Conservation (phyloP, 495 filamentous ascomycete genomes). For the Talaromyces thailandensis region DNA sequence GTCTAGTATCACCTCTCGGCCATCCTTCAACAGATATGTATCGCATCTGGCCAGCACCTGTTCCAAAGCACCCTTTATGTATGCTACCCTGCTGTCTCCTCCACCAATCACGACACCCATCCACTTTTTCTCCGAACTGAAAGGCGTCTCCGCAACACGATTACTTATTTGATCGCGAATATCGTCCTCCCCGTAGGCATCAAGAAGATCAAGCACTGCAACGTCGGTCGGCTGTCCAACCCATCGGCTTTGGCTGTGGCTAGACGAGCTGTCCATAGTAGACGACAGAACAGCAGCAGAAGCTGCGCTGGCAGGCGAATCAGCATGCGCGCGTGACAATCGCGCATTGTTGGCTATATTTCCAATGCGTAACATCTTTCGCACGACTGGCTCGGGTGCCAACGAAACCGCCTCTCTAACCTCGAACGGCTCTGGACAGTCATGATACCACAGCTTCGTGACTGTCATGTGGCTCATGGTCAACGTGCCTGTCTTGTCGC, state of each 20-base stretch:
- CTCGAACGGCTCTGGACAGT: constrained; percentile 58
- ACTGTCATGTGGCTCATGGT: constrained; percentile 99
- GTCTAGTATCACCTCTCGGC: constrained; percentile 80
- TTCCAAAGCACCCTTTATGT: constrained; percentile 93
- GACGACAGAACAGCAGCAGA: constrained; percentile 71
- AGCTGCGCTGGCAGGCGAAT: constrained; percentile 55
- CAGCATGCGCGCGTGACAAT: constrained; percentile 51
- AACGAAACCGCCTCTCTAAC: constrained; percentile 59
- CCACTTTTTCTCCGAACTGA: constrained; percentile 97
- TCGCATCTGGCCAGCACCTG: constrained; percentile 79
- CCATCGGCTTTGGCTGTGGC: constrained; percentile 71
- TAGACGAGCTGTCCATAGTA: constrained; percentile 54
- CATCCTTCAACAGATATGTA: constrained; percentile 80
- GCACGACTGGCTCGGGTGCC: constrained; percentile 60
- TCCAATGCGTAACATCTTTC: constrained; percentile 75
- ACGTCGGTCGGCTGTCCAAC: constrained; percentile 97
- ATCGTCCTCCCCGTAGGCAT: constrained; percentile 84
- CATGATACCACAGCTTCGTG: constrained; percentile 92
- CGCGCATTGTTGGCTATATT: constrained; percentile 96
- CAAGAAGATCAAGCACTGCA: constrained; percentile 84
- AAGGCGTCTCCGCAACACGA: constrained; percentile 76
- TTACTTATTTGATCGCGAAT: constrained; percentile 73
- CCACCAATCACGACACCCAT: constrained; percentile 87
- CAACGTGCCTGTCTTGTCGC: constrained; percentile 94
- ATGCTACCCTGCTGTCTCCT: constrained; percentile 58